A percentile compares a stretch with the other conserved stretches of the same genome.
These are phyloP conservation scores for Sporothrix dimorphospora DNA, from an alignment of 2,329 filamentous ascomycete genomes.

Conservation along the genomic window DNA sequence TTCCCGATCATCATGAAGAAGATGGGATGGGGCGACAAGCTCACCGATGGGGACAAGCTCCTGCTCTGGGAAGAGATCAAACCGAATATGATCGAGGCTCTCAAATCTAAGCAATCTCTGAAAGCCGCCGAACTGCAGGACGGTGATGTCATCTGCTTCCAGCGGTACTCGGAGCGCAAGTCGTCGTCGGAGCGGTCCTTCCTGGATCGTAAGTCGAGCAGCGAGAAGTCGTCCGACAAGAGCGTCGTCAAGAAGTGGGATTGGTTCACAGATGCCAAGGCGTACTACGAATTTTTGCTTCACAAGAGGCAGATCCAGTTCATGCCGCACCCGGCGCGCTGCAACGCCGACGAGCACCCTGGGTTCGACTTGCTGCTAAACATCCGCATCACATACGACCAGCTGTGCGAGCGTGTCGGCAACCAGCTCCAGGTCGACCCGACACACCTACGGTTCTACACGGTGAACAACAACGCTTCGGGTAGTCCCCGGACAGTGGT, in stretches of 20 bases:
- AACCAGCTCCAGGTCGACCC: constrained; percentile 75
- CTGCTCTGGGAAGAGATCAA: constrained; percentile 97
- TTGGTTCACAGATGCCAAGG: constrained; percentile 70
- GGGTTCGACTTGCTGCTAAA: constrained; percentile 78
- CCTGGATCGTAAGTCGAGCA: constrained; percentile 3
- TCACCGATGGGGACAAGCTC: constrained; percentile 63
- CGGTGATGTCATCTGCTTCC: constrained; percentile 95
- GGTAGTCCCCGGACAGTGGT: constrained; percentile 78
- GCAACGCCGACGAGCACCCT: constrained; percentile 61
- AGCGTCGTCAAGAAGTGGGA: constrained; percentile 49
- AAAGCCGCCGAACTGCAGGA: constrained; percentile 94
- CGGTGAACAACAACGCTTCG: constrained; percentile 70
- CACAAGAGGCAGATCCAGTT: constrained; percentile 83
- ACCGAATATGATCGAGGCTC: constrained; percentile 91
- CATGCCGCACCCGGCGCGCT: constrained; percentile 64
- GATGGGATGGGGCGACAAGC: constrained; percentile 84
- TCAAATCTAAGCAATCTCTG: constrained; percentile 89
- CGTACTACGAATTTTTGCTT: constrained; percentile 92
- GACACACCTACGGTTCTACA: constrained; percentile 90
- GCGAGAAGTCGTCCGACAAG: constrained; percentile 42
- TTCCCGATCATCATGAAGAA: constrained; percentile 74
- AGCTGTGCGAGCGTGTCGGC: constrained; percentile 80
- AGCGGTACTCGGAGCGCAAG: constrained; percentile 60
- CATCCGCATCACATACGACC: constrained; percentile 87
- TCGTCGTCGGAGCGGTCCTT: constrained; percentile 44